Percentiles rank a stretch among this genome's conserved stretches.
phyloP scores from a whole-genome alignment of 805 yeast genomes.

The Aciculoconidium aculeatum region DNA sequence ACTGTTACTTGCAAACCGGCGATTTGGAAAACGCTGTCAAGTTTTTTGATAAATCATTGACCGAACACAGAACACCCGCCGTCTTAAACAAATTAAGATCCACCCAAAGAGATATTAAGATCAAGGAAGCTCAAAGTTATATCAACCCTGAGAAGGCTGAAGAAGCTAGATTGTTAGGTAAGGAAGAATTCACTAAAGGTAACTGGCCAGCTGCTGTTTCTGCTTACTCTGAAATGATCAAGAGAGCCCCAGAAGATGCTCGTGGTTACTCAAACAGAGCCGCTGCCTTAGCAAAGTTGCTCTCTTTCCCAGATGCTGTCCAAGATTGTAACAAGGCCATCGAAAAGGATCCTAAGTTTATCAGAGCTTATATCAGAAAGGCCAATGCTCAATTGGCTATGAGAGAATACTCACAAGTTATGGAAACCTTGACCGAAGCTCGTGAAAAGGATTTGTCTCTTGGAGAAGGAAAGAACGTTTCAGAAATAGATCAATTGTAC shows the following conservation, averaged over 20 bases:
- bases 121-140: conserved; percentile 69
- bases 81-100: conserved; percentile 80
- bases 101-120: conserved; percentile 81
- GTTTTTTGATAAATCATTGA: conserved; percentile 81
- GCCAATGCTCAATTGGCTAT: conserved; percentile 91
- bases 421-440: conserved; percentile 77
- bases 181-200: conserved; percentile 78
- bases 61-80: conserved; percentile 96
- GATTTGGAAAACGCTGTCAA: conserved; percentile 70
- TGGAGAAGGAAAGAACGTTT: conserved; percentile 48
- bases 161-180: conserved; percentile 90
- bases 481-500: conserved; percentile 79
- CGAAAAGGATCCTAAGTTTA: conserved; percentile 77
- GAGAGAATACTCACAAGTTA: conserved; percentile 76
- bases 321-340: conserved; percentile 89
- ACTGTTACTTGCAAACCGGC: conserved; percentile 66
- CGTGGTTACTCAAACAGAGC: conserved; percentile 98
- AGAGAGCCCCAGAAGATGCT: conserved; percentile 95
- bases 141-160: conserved; percentile 91
- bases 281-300: conserved; percentile 87
- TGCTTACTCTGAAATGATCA: conserved; percentile 91
- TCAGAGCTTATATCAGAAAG: conserved; percentile 95
- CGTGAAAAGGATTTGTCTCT: conserved; percentile 65
- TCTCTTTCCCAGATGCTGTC: conserved; percentile 97
- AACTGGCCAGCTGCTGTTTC: conserved; percentile 97